phyloP scores from a whole-genome alignment of 345 rosid species.

The Melaleuca quinquenervia region DNA sequence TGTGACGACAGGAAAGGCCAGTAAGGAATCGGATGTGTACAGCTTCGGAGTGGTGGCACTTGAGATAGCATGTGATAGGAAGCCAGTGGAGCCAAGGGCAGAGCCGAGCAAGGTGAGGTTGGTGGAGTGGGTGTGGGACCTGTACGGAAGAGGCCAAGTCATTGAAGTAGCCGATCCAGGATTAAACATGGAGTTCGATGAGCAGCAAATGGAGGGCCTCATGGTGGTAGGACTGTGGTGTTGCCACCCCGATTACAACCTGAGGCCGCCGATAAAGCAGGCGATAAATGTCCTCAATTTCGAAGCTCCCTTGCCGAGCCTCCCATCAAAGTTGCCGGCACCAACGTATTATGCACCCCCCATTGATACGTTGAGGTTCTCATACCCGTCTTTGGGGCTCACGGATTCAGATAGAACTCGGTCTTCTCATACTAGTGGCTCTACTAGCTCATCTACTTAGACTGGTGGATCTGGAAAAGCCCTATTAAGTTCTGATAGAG shows the following conservation, averaged over 20 bases:
- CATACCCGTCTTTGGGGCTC: slow-evolving; percentile 5
- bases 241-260: slow-evolving; percentile 30
- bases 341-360: slow-evolving; percentile 36
- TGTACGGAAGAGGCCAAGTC: slow-evolving; percentile 21
- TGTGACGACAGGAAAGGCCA: slow-evolving; percentile 25
- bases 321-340: slow-evolving; percentile 40
- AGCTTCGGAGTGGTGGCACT: slow-evolving; percentile 40
- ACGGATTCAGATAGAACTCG: slow-evolving; percentile 8
- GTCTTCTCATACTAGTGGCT: slow-evolving; percentile 4
- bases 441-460: slow-evolving; percentile 6
- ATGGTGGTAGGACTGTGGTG: slow-evolving; percentile 45
- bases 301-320: slow-evolving; percentile 29
- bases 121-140: slow-evolving; percentile 41
- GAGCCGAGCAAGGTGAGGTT: slow-evolving; percentile 19
- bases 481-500: not conserved
- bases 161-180: slow-evolving; percentile 17
- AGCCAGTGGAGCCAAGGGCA: slow-evolving; percentile 16
- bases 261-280: slow-evolving; percentile 36
- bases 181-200: slow-evolving; percentile 10
- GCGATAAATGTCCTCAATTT: slow-evolving; percentile 30
- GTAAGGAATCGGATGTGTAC: slow-evolving; percentile 42
- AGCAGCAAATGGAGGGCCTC: slow-evolving; percentile 20
- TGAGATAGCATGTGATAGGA: slow-evolving; percentile 33
- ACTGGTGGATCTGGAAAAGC: slow-evolving; percentile 6
- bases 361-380: slow-evolving; percentile 1